These are phyloP conservation scores for Xylaria curta DNA, from an alignment of 495 filamentous ascomycete species.

Conservation along the genomic window DNA sequence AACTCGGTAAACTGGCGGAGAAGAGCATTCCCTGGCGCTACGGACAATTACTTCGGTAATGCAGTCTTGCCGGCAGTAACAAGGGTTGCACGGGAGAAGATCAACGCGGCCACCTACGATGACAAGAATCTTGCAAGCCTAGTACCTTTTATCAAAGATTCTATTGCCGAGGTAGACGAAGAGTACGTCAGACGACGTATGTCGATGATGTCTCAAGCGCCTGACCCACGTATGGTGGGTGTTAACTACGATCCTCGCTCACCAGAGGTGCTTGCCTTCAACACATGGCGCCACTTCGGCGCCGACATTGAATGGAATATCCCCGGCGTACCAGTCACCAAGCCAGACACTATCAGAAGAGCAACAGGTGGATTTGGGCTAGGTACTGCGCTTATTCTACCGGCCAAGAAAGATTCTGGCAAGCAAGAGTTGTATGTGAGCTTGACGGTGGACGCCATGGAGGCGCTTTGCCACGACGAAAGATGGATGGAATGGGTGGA, in stretches of 20 bases:
- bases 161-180: conserved; percentile 41
- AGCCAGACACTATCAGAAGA: conserved; percentile 42
- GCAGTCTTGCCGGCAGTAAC: conserved; percentile 39
- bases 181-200: conserved; percentile 39
- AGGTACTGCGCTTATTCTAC: conserved; percentile 42
- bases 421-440: conserved; percentile 42
- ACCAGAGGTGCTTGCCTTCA: conserved; percentile 41
- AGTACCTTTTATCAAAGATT: conserved; percentile 34
- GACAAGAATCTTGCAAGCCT: conserved; percentile 33
- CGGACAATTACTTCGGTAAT: conserved; percentile 44
- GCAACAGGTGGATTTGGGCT: conserved; percentile 41
- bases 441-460: conserved; percentile 43
- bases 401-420: conserved; percentile 37
- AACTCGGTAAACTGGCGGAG: conserved; percentile 44
- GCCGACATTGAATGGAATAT: conserved; percentile 44
- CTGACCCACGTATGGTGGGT: conserved; percentile 43
- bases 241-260: conserved; percentile 43
- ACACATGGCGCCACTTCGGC: conserved; percentile 46
- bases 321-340: conserved; percentile 40
- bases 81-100: conserved; percentile 27
- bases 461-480: conserved; percentile 39
- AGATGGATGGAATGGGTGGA: conserved; percentile 44
- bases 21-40: conserved; percentile 39
- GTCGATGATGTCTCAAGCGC: conserved; percentile 39
- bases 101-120: conserved; percentile 32